These are phyloP conservation scores for Lachnellula hyalina DNA, from an alignment of 2,329 filamentous ascomycete genomes.

Conservation along the genomic window DNA sequence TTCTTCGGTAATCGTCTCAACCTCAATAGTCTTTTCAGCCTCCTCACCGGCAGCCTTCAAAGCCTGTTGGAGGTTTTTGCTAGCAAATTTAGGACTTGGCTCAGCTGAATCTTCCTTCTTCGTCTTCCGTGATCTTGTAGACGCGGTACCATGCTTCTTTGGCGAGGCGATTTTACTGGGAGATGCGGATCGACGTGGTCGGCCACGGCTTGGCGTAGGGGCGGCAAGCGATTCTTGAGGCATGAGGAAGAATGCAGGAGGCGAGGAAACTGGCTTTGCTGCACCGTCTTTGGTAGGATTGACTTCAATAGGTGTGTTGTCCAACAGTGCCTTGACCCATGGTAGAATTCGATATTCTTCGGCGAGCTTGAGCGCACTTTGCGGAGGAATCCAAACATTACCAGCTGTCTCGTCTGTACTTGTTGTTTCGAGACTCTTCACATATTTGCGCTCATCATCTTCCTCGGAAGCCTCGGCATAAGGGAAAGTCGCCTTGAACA, in stretches of 20 bases:
- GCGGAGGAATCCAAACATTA: slow-evolving; percentile 91
- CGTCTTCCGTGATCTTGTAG: slow-evolving; percentile 38
- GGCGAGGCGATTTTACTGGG: slow-evolving; percentile 48
- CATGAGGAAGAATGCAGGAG: slow-evolving; percentile 65
- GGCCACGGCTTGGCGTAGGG: slow-evolving; percentile 33
- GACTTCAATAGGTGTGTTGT: slow-evolving; percentile 69
- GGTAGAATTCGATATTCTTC: slow-evolving; percentile 79
- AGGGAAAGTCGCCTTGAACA: slow-evolving; percentile 88
- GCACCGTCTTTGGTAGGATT: slow-evolving; percentile 39
- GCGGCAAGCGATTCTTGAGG: slow-evolving; percentile 35
- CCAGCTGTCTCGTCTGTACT: slow-evolving; percentile 90
- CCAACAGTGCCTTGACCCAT: slow-evolving; percentile 91
- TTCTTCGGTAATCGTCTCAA: slow-evolving; percentile 12
- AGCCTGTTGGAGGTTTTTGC: slow-evolving; percentile 42
- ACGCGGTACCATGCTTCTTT: slow-evolving; percentile 23
- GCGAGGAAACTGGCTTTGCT: slow-evolving; percentile 71
- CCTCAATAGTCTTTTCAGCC: slow-evolving; percentile 3
- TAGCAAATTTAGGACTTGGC: slow-evolving; percentile 42
- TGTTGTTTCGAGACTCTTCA: slow-evolving; percentile 76
- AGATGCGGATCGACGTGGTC: slow-evolving; percentile 55
- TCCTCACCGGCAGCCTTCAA: slow-evolving; percentile 37
- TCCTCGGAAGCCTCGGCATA: slow-evolving; percentile 70
- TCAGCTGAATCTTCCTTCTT: slow-evolving; percentile 39
- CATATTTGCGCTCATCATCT: slow-evolving; percentile 70
- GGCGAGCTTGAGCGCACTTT: slow-evolving; percentile 73